Evolutionary conservation across 495 filamentous ascomycete species (phyloP).

Genomic region (Trichoderma gamsii): DNA sequence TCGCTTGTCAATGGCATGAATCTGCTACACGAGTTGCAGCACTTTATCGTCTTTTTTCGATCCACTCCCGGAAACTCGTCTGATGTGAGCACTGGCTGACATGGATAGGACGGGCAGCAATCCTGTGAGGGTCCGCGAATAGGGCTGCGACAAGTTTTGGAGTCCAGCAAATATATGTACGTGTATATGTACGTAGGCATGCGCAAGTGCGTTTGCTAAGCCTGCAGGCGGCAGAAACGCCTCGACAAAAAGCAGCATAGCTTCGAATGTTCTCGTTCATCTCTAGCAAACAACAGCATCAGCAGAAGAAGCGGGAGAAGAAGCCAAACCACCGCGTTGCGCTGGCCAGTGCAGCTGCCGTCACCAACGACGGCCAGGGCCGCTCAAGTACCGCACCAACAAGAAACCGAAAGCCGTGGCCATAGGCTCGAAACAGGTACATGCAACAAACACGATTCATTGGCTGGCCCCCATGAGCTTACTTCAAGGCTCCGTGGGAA

Average conservation of each 20-base stretch:
- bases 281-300: too few species aligned
- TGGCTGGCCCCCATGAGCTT: neutral
- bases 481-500: neutral
- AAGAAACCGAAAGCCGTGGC: neutral
- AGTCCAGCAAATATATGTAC: neutral
- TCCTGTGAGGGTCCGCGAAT: neutral
- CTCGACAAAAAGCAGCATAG: too few species aligned
- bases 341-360: too few species aligned
- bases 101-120: neutral
- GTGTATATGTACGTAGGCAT: neutral
- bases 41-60: neutral
- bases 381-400: too few species aligned
- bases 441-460: neutral
- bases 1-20: neutral
- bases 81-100: neutral
- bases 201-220: too few species aligned
- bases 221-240: too few species aligned
- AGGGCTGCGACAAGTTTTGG: slow-evolving; percentile 7
- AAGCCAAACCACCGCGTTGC: too few species aligned
- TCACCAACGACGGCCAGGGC: too few species aligned
- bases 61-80: neutral
- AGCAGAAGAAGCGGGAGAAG: too few species aligned
- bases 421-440: neutral
- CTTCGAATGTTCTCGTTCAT: too few species aligned
- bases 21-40: too few species aligned